Evolutionary conservation across 1,284 basidiomycete species (phyloP), one percentile per base, ranked within the genome.

Genomic region (Rhodotorula mucilaginosa): DNA sequence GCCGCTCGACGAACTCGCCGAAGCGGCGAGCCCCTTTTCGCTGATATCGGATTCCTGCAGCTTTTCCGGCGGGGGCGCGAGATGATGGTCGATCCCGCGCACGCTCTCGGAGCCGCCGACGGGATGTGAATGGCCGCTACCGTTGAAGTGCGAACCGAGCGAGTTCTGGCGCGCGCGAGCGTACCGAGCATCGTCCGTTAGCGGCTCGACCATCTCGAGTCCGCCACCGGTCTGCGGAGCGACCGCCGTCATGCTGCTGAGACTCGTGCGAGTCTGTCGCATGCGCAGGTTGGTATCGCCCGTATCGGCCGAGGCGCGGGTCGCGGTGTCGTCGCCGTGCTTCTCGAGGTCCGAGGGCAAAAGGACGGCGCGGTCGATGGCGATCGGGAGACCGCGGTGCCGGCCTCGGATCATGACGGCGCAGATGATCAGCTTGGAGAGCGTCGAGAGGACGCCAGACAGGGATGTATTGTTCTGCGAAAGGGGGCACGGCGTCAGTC

Each of bases 371-470:
- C 93, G 89, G 81, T 96, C 91, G 70, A 97, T 74, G 3, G 74
- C 79, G 48, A 81, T 80, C 0, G 83, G 83, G 4, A 90, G 79
- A 6, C 93, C 93, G 61, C 96, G 88, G 81, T 98, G 95, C 18
- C 94, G 86, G 13, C 95, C 95, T 73, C 95, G 89, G 67, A 98
- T 84, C 92, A 98, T 97, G 75, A 97, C 93, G 6, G 86, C 80
- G 76, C 87, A 88, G 29, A 97, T 80, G 65, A 97, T 88, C 31
- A 98, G 84, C 81, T 97, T 98, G 0, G 93, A 94, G 5, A 97
- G 82, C 0, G 89, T 87, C 13, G 85, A 83, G 73, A 96, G 88
- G 12, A 89, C 86, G 2, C 93, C 94, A 10, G 88, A 88, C 64
- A 97, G 86, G 0, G 92, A 93, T 78, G 87, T 91, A 77, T 89